Percentiles rank a stretch among this genome's conserved stretches.
Evolutionary conservation across 2,329 filamentous ascomycete species (phyloP).

Genomic region (Lachnellula cervina): DNA sequence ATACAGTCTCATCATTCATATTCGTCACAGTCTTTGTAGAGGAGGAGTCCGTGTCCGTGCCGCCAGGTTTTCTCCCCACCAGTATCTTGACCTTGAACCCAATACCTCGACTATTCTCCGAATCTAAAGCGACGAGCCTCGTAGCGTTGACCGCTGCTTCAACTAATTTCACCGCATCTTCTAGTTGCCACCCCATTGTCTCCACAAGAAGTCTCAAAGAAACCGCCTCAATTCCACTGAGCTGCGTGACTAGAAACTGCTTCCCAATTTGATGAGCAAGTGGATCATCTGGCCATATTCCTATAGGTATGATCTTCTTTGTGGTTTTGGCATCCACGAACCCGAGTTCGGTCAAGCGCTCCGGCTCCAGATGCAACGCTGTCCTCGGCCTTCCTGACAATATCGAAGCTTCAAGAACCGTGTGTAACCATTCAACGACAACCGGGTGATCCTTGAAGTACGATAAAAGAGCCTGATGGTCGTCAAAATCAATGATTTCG

Average conservation of each 20-base stretch:
- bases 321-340: constrained; percentile 39
- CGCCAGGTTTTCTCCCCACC: constrained; percentile 25
- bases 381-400: constrained; percentile 19
- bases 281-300: constrained; percentile 34
- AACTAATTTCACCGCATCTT: constrained; percentile 19
- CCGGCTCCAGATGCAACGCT: constrained; percentile 19
- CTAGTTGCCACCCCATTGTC: constrained; percentile 24
- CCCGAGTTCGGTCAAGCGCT: constrained; percentile 33
- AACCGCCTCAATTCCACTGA: constrained; percentile 24
- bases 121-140: constrained; percentile 18
- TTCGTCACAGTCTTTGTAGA: neutral
- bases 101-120: constrained; percentile 19
- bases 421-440: constrained; percentile 7
- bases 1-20: neutral
- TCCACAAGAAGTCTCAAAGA: constrained; percentile 24
- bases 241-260: constrained; percentile 21
- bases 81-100: constrained; percentile 20
- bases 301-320: constrained; percentile 25
- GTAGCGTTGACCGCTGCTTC: constrained; percentile 12
- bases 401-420: constrained; percentile 16
- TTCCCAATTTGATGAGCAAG: constrained; percentile 22
- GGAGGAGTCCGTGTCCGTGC: neutral
- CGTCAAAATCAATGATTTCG: constrained; percentile 30
- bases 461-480: constrained; percentile 15
- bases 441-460: constrained; percentile 18